Evolutionary conservation across 495 filamentous ascomycete genomes (phyloP), one percentile per base, ranked within the genome.

Genomic region (Coniosporium apollinis): DNA sequence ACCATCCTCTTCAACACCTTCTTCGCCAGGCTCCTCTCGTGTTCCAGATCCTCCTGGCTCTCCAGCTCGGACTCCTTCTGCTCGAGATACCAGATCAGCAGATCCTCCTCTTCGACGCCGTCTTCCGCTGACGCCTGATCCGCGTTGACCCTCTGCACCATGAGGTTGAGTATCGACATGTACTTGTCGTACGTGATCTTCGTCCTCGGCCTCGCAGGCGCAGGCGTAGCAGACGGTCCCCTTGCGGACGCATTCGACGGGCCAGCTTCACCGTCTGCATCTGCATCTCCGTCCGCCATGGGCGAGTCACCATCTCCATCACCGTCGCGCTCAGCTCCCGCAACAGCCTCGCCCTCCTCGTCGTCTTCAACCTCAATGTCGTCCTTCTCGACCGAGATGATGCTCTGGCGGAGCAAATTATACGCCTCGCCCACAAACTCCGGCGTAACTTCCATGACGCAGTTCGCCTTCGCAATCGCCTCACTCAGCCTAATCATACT

Each of bases 101-200:
- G 64, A 19, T 81, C 80, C 28, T 93, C 79, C 39, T 85, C 75
- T 46, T 92, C 85, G 6, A 96, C 74, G 28, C 89, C 89, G 44
- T 91, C 78, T n/a, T 83, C 85, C 2, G 62, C 64, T 1, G 66
- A 65, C 19, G 62, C 48, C 43, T 79, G 72, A 35, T 86, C 74
- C 24, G 24, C 84, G 42, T 83, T 79, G 22, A 99, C 72, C 8
- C 78, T 69, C 28, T 70, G 67, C 8, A 94, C 82, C 11, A 99
- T 58, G 41, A 81, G 53, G 46, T 92, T 94, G 36, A 92, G 64
- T 39, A 94, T 93, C 49, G 67, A 64, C 53, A 86, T 82, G 56
- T 92, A 99, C 58, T 89, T 91, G 50, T 94, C 87, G 44, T 87
- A 92, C 8, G 84, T 87, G 49, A 97, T 83, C 51, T 87, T 89